Evolutionary conservation across 2,329 filamentous ascomycete species (phyloP).

Genomic region (Calonectria montana): DNA sequence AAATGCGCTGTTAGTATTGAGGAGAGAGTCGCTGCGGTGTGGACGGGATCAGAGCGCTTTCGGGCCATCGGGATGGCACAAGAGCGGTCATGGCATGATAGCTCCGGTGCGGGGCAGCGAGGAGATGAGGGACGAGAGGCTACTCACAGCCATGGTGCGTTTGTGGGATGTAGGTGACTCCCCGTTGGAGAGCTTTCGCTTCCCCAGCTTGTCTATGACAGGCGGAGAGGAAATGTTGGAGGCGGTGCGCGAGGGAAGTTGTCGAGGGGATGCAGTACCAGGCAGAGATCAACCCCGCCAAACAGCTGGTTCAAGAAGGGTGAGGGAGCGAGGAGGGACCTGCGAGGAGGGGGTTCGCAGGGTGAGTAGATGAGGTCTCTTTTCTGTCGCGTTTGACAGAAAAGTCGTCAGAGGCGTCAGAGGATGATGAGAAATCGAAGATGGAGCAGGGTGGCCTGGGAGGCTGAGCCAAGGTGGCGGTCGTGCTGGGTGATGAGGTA

Average conservation of each 20-base stretch:
- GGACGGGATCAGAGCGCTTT: background rate
- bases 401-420: constrained; percentile 17
- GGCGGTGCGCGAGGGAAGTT: constrained; percentile 32
- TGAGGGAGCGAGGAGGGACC: constrained; percentile 21
- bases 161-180: constrained; percentile 68
- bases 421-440: constrained; percentile 23
- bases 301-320: constrained; percentile 26
- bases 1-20: constrained; percentile 22
- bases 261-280: constrained; percentile 46
- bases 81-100: constrained; percentile 8
- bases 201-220: constrained; percentile 67
- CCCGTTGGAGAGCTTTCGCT: constrained; percentile 74
- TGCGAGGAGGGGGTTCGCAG: constrained; percentile 32
- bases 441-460: constrained; percentile 21
- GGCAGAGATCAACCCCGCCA: constrained; percentile 53
- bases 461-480: constrained; percentile 31
- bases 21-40: background rate
- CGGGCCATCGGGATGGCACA: background rate
- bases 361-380: constrained; percentile 6
- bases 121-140: background rate
- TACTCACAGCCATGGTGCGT: constrained; percentile 71
- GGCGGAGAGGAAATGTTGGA: constrained; percentile 50
- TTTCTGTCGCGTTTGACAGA: constrained; percentile 1
- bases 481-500: constrained; percentile 42
- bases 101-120: background rate